A percentile compares a stretch with the other conserved stretches of the same genome.
These are phyloP conservation scores for Anthracocystis walkeri DNA, from an alignment of 1,284 basidiomycete genomes.

Conservation along the genomic window DNA sequence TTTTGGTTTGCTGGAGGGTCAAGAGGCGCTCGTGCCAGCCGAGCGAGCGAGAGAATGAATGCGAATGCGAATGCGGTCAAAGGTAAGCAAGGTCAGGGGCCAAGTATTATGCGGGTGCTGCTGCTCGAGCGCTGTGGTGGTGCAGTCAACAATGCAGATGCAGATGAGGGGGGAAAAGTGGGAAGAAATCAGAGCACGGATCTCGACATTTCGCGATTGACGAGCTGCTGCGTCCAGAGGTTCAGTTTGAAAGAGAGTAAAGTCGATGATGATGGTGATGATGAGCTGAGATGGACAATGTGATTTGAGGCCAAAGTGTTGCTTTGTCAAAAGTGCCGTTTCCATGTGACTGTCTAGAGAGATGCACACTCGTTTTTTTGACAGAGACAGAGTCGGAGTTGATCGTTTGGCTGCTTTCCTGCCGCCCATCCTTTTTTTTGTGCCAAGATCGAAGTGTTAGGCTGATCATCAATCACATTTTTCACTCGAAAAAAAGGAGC, in stretches of 20 bases:
- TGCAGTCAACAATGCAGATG: not conserved
- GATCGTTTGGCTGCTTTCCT: not conserved
- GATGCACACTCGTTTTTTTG: not conserved
- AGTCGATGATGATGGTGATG: too few relatives aligned
- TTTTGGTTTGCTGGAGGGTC: not conserved
- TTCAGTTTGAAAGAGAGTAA: not conserved
- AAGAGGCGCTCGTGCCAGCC: not conserved
- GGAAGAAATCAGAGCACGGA: constrained; percentile 4
- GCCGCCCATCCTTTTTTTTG: not conserved
- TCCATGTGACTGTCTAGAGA: constrained; percentile 1
- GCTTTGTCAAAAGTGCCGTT: not conserved
- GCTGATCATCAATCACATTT: not conserved
- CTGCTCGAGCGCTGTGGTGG: not conserved
- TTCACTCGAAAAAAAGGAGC: not conserved
- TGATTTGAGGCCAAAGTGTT: not conserved
- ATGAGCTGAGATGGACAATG: not conserved
- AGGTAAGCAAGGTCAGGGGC: not conserved
- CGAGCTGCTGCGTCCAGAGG: too few relatives aligned
- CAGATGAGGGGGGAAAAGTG: not conserved
- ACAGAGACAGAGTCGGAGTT: too few relatives aligned
- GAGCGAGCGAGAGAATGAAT: not conserved
- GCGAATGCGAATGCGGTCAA: not conserved
- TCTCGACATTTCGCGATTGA: constrained; percentile 7
- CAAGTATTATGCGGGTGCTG: not conserved
- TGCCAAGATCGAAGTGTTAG: not conserved